These are phyloP conservation scores for Teratosphaeria destructans DNA, from an alignment of 2,329 filamentous ascomycete species.

Conservation along the genomic window DNA sequence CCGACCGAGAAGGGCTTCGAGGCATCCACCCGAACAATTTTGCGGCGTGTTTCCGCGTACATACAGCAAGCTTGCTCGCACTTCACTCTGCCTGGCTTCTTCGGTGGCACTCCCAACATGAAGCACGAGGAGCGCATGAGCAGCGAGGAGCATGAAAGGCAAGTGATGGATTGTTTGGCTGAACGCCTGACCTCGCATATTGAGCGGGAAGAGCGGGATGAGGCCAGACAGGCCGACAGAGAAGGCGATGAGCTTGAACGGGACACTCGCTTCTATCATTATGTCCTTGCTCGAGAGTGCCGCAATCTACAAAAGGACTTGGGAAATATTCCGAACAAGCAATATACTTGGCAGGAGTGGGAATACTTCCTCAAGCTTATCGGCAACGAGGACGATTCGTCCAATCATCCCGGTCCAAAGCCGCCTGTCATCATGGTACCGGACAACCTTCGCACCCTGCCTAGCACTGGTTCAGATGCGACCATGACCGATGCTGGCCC, in stretches of 20 bases:
- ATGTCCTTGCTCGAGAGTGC: constrained; percentile 35
- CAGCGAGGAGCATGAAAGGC: constrained; percentile 9
- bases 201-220: constrained; percentile 33
- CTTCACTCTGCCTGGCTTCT: constrained; percentile 9
- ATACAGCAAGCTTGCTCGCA: not conserved
- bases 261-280: constrained; percentile 44
- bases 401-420: constrained; percentile 15
- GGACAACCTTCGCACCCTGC: constrained; percentile 6
- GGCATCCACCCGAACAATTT: constrained; percentile 21
- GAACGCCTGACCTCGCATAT: constrained; percentile 21
- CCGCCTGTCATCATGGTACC: constrained; percentile 18
- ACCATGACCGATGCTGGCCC: not conserved
- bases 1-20: constrained; percentile 37
- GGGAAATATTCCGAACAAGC: constrained; percentile 25
- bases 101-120: constrained; percentile 6
- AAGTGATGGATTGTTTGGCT: constrained; percentile 13
- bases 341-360: constrained; percentile 33
- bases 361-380: constrained; percentile 40
- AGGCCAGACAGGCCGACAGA: constrained; percentile 20
- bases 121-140: constrained; percentile 9
- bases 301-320: constrained; percentile 34
- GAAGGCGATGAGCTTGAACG: constrained; percentile 34
- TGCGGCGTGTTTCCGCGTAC: not conserved
- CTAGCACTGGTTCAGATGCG: constrained; percentile 7
- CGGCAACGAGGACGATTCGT: constrained; percentile 32